Percentiles rank a stretch among this genome's conserved stretches.
Evolutionary conservation across 179 eudicot species (phyloP).

Genomic region (Silene noctiflora): DNA sequence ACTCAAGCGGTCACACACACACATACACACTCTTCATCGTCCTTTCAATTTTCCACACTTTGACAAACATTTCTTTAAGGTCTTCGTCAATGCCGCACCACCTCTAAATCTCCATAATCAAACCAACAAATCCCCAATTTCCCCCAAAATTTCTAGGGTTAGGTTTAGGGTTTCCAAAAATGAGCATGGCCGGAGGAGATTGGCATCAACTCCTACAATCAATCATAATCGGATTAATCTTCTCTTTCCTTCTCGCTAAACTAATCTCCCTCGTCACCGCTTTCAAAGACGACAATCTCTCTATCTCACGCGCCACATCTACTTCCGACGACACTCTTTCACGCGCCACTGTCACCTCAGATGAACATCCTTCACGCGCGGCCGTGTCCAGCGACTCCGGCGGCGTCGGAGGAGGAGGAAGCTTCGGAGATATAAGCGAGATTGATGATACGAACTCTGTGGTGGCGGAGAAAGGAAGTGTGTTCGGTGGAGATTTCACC

Average conservation of each 20-base stretch:
- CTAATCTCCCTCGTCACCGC: constrained; percentile 70
- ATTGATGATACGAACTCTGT: constrained; percentile 39
- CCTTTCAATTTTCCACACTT: background rate
- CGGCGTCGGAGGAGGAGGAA: constrained; percentile 20
- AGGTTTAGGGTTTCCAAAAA: constrained; percentile 15
- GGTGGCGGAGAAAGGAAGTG: constrained; percentile 35
- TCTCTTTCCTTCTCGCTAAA: constrained; percentile 80
- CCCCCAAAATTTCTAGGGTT: constrained; percentile 18
- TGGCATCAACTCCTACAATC: constrained; percentile 63
- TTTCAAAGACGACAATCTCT: constrained; percentile 66
- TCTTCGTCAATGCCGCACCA: background rate
- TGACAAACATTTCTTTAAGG: background rate
- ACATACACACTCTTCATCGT: background rate
- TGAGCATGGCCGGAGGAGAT: constrained; percentile 44
- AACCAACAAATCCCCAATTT: background rate
- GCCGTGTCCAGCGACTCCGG: background rate
- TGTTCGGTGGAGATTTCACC: constrained; percentile 23
- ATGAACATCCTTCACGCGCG: background rate
- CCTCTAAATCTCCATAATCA: too few relatives aligned
- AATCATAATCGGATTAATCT: constrained; percentile 58
- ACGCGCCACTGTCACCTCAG: constrained; percentile 16
- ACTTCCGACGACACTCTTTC: background rate
- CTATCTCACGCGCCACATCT: constrained; percentile 32
- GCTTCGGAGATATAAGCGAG: constrained; percentile 28
- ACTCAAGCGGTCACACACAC: too few relatives aligned